phyloP scores from a whole-genome alignment of 495 filamentous ascomycete species.

The Letharia columbiana region DNA sequence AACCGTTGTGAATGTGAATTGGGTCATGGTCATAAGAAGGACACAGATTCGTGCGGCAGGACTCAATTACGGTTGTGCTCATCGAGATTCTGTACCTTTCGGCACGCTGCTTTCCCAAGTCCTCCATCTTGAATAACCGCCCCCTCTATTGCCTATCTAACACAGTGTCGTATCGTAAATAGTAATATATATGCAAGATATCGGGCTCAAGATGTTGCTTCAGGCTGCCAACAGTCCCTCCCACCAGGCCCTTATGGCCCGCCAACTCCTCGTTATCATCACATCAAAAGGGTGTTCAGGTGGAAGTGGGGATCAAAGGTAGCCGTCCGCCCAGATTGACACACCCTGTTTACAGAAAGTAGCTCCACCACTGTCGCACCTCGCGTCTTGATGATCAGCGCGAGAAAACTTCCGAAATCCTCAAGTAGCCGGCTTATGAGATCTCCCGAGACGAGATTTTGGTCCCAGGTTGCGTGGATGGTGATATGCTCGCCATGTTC shows the following conservation, averaged over 20 bases:
- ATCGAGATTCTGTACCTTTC: not conserved
- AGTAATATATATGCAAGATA: not conserved
- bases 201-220: not conserved
- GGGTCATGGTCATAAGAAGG: not conserved
- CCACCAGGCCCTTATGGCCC: not conserved
- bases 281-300: not conserved
- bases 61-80: not conserved
- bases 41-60: not conserved
- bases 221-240: not conserved
- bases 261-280: not conserved
- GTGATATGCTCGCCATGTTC: not conserved
- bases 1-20: not conserved
- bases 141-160: not conserved
- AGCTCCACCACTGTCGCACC: conserved; percentile 1
- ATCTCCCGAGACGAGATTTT: not conserved
- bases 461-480: conserved; percentile 1
- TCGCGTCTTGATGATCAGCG: not conserved
- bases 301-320: not conserved
- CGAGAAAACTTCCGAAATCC: not conserved
- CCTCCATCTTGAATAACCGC: not conserved
- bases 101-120: not conserved
- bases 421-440: not conserved
- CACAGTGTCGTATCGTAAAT: not conserved
- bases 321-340: not conserved
- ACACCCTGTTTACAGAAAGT: not conserved